Evolutionary conservation across 2,329 filamentous ascomycete species (phyloP), one percentile per base, ranked within the genome.

Genomic region (Penicillium hordei): DNA sequence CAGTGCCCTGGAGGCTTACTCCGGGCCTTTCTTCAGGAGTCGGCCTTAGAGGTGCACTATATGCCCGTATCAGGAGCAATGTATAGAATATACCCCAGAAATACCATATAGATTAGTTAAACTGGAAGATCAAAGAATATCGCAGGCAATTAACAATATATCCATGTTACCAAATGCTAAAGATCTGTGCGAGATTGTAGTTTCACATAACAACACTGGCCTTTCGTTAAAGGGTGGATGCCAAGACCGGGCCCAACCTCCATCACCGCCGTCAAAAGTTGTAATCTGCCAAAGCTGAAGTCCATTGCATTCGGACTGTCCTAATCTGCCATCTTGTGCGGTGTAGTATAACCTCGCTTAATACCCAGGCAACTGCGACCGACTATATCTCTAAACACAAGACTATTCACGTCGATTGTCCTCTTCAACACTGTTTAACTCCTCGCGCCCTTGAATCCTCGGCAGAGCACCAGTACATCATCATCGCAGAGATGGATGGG

Each of bases 401-500:
- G 17, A 36, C 12, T 19, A 36, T 43, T 45, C 38, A n/a, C 21
- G 17, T n/a, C 29, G 13, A 19, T 12, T 21, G 33, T 27, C 34
- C 42, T 45, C 25, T 23, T 8, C 36, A 34, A 23, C 42, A 31
- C 29, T 10, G 12, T 29, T 5, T 4, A 25, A 25, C 19, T 33
- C 42, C 12, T 50, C 29, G 17, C 40, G 21, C 25, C 42, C 42
- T 52, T 31, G 27, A 39, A 39, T 48, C 34, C 42, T 34, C 29
- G 15, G 6, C 40, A 46, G 34, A 52, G 43, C n/a, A 43, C 45
- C 46, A 36, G 44, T 52, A 53, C 40, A n/a, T 58, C 54, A 48
- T 50, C 34, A 52, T 33, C 31, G 31, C 36, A 48, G 60, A 54
- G 19, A 75, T 75, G 72, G 74, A 75, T 36, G 71, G 71, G 52